Conservation (phyloP, 1,284 basidiomycete species). For the Quambalaria eucalypti region DNA sequence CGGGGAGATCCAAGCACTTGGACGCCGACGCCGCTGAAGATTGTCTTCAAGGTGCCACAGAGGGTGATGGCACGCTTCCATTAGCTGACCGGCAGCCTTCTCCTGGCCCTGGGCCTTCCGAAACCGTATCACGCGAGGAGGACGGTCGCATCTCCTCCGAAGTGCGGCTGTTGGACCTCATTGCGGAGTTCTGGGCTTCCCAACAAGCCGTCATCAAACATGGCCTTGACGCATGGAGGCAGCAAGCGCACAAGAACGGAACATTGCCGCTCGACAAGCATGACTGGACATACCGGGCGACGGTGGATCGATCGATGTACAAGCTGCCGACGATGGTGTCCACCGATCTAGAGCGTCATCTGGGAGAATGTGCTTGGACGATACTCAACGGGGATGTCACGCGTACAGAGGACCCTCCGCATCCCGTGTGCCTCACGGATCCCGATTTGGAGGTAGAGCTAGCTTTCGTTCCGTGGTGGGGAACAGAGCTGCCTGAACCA, state of each 20-base stretch:
- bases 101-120: no score
- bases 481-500: no score
- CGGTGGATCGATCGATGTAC: constrained; percentile 37
- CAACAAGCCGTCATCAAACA: background rate
- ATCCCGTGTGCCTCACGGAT: background rate
- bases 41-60: no score
- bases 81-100: no score
- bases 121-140: no score
- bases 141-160: background rate
- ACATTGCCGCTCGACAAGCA: background rate
- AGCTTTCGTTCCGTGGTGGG: background rate
- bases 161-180: background rate
- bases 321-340: constrained; percentile 35
- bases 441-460: constrained; percentile 3
- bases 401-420: background rate
- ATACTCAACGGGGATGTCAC: background rate
- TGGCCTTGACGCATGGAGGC: background rate
- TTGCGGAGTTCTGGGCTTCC: background rate
- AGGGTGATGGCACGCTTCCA: no score
- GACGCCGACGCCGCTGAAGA: no score
- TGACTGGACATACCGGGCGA: constrained; percentile 17
- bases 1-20: no score
- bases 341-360: constrained; percentile 21
- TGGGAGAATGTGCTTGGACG: constrained; percentile 15
- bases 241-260: background rate